Evolutionary conservation across 148 eudicot genomes (phyloP).

Genomic region (Camellia sinensis): DNA sequence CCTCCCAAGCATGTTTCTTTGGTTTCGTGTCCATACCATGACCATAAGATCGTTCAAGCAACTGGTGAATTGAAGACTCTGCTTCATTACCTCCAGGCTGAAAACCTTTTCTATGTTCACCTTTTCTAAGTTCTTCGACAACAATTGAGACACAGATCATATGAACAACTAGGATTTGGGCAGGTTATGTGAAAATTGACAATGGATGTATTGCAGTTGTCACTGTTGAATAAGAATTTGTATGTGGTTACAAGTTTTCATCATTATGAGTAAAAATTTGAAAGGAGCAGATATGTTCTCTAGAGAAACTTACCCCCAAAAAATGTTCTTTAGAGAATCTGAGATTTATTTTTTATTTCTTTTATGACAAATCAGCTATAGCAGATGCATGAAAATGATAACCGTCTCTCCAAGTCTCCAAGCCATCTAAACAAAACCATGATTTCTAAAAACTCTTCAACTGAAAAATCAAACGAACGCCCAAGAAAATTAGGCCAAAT

Average conservation of each 20-base stretch:
- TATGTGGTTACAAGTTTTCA: neutral
- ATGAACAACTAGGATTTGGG: slow-evolving; percentile 54
- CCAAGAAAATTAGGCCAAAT: too few species aligned
- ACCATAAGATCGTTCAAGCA: slow-evolving; percentile 18
- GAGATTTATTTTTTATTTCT: too few species aligned
- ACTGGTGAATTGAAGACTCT: slow-evolving; percentile 7
- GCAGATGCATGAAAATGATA: too few species aligned
- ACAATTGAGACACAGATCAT: slow-evolving; percentile 74
- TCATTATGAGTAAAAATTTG: neutral
- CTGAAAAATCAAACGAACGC: too few species aligned
- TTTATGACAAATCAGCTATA: too few species aligned
- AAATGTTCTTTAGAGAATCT: too few species aligned
- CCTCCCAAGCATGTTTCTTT: slow-evolving; percentile 8
- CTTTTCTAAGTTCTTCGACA: slow-evolving; percentile 23
- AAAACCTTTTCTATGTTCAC: slow-evolving; percentile 54
- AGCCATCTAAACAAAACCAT: too few species aligned
- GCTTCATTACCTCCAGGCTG: slow-evolving; percentile 39
- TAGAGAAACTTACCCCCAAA: too few species aligned
- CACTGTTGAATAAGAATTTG: slow-evolving; percentile 44
- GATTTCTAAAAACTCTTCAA: too few species aligned
- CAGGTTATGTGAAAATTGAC: slow-evolving; percentile 72
- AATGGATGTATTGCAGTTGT: slow-evolving; percentile 30
- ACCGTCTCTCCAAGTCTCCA: too few species aligned
- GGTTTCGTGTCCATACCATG: slow-evolving; percentile 15
- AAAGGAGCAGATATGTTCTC: neutral